Evolutionary conservation across 176 grass and related monocot species (phyloP), one percentile per base, ranked within the genome.

Genomic region (Raddia distichophylla): DNA sequence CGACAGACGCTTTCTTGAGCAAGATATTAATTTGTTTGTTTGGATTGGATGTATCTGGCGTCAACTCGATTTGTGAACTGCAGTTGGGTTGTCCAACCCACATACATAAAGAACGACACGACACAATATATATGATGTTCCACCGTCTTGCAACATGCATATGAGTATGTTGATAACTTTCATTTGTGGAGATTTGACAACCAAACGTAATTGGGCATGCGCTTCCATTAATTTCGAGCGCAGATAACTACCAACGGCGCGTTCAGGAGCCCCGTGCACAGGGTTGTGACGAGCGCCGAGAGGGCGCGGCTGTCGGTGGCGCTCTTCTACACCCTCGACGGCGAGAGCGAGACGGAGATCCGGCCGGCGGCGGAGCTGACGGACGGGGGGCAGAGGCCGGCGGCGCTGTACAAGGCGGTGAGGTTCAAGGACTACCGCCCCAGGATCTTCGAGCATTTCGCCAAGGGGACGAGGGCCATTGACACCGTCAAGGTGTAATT

Each of bases 241-340:
- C 32, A 73, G 53, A 58, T 75, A 6, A 42, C 13, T 34, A 59
- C 34, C 72, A 58, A 75, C 19, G 53, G 71, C 3, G 18, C 57
- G 5, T 74, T 74, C 16, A 74, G 19, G 52, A 37, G 52, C 17
- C 34, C 35, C 32, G 32, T 57, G 34, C 71, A 74, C 8, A 37
- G 71, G 33, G 53, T 74, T 35, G 33, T 74, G 34, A 19, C 71
- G 17, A 74, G n/a, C 11, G 71, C 53, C 5, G 48, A 49, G 48
- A 49, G 81, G 10, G 92, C 91, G 20, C 75, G 92, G 77, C 11
- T 91, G 7, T 94, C 86, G 1, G 1, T 87, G 45, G 89, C 44
- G 7, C 54, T 90, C 52, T 95, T 95, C 74, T 89, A 87, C 33
- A 70, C 78, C 0, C 40, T 79, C 5, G 81, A 92, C 15, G 37